phyloP scores from a whole-genome alignment of 495 filamentous ascomycete species.

The Staphylotrichum tortipilum region DNA sequence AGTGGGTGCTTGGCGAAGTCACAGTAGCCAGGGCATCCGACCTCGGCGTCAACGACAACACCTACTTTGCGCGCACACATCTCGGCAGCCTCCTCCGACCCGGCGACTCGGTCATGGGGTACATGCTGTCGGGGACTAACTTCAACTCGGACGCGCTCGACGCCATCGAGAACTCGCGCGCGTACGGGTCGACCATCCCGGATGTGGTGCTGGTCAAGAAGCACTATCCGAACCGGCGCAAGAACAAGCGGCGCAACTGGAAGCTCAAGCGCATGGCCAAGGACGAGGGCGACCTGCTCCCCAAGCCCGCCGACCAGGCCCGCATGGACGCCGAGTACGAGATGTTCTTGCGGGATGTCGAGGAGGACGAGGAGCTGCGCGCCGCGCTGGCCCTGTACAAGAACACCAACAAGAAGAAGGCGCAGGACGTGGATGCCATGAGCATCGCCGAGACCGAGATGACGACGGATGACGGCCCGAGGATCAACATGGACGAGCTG shows the following conservation, averaged over 20 bases:
- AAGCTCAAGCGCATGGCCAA: slow-evolving; percentile 85
- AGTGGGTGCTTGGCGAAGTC: slow-evolving; percentile 73
- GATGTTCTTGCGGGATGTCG: slow-evolving; percentile 92
- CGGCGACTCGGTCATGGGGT: slow-evolving; percentile 88
- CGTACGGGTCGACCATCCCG: slow-evolving; percentile 67
- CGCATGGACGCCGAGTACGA: slow-evolving; percentile 87
- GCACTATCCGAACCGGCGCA: slow-evolving; percentile 76
- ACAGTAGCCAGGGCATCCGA: slow-evolving; percentile 83
- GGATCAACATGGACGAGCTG: slow-evolving; percentile 74
- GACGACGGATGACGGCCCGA: slow-evolving; percentile 59
- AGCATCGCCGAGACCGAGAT: slow-evolving; percentile 59
- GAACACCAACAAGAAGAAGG: slow-evolving; percentile 34
- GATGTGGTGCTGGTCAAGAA: slow-evolving; percentile 97
- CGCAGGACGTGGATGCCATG: slow-evolving; percentile 39
- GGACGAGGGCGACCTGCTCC: slow-evolving; percentile 74
- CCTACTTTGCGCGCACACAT: slow-evolving; percentile 83
- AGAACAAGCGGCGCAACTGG: slow-evolving; percentile 77
- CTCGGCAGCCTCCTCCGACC: slow-evolving; percentile 78
- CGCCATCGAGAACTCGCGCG: slow-evolving; percentile 59
- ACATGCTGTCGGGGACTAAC: slow-evolving; percentile 76
- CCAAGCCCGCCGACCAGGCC: slow-evolving; percentile 72
- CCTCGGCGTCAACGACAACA: slow-evolving; percentile 75
- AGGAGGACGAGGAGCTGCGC: slow-evolving; percentile 86
- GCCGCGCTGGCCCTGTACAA: slow-evolving; percentile 82
- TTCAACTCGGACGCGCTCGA: slow-evolving; percentile 85